A percentile compares a stretch with the other conserved stretches of the same genome.
Conservation (phyloP, 257 asterid genomes). For the Nicotiana noctiflora region DNA sequence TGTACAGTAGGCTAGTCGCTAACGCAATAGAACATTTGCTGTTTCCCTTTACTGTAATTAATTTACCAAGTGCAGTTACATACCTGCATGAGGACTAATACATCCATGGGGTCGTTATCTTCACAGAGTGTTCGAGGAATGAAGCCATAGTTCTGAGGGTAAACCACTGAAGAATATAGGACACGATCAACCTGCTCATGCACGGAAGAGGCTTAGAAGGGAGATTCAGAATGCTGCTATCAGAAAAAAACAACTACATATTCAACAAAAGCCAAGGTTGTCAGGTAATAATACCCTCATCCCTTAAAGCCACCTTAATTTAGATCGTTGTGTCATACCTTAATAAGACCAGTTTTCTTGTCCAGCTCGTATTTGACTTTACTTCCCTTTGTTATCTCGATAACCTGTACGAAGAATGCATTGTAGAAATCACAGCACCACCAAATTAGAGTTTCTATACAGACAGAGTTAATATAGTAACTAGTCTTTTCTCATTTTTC, state of each 20-base stretch:
- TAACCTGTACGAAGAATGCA: conserved; percentile 43
- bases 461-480: neutral
- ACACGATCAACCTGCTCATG: conserved; percentile 74
- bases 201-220: neutral
- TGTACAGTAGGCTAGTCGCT: neutral
- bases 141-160: conserved; percentile 96
- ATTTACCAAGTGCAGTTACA: neutral
- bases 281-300: neutral
- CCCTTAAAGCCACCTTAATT: neutral
- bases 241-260: neutral
- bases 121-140: conserved; percentile 92
- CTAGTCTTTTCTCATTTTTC: neutral
- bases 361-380: conserved; percentile 96
- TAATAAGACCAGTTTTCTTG: conserved; percentile 91
- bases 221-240: neutral
- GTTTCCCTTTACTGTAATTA: neutral
- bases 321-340: conserved; percentile 30
- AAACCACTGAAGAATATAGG: conserved; percentile 85
- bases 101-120: conserved; percentile 97
- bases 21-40: neutral
- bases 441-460: neutral
- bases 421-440: neutral
- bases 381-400: conserved; percentile 93
- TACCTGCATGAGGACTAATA: conserved; percentile 93
- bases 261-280: neutral